Conservation (phyloP, 2,329 filamentous ascomycete species). For the Alternaria angustiovoidea region DNA sequence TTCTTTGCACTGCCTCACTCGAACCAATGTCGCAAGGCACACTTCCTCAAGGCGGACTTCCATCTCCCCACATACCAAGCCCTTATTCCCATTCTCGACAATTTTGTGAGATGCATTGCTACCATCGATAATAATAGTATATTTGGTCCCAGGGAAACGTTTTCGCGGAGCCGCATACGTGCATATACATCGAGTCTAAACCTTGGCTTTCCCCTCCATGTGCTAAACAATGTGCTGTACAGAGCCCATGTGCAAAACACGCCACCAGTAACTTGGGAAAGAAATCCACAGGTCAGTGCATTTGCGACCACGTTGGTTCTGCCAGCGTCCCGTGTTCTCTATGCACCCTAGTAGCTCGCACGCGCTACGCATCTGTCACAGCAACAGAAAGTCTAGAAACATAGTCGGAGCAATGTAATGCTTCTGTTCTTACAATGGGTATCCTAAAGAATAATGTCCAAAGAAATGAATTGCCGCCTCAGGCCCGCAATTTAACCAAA, state of each 20-base stretch:
- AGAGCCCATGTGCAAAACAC: background rate
- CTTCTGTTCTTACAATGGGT: conserved; percentile 4
- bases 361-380: background rate
- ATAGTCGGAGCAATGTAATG: background rate
- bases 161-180: conserved; percentile 4
- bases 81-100: conserved; percentile 16
- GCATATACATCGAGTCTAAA: conserved; percentile 3
- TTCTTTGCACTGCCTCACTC: conserved; percentile 32
- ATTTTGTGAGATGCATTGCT: conserved; percentile 18
- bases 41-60: conserved; percentile 37
- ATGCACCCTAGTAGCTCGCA: background rate
- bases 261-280: background rate
- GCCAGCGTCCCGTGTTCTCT: background rate
- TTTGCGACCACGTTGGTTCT: background rate
- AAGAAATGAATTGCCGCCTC: background rate
- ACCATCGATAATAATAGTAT: conserved; percentile 20
- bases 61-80: conserved; percentile 14
- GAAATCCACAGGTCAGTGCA: background rate
- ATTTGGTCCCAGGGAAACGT: conserved; percentile 8
- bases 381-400: background rate
- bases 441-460: background rate
- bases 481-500: conserved; percentile 42
- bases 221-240: conserved; percentile 1
- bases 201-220: conserved; percentile 3
- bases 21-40: conserved; percentile 33